phyloP scores from a whole-genome alignment of 2,329 filamentous ascomycete genomes.

The Sporothrix brunneoviolacea region DNA sequence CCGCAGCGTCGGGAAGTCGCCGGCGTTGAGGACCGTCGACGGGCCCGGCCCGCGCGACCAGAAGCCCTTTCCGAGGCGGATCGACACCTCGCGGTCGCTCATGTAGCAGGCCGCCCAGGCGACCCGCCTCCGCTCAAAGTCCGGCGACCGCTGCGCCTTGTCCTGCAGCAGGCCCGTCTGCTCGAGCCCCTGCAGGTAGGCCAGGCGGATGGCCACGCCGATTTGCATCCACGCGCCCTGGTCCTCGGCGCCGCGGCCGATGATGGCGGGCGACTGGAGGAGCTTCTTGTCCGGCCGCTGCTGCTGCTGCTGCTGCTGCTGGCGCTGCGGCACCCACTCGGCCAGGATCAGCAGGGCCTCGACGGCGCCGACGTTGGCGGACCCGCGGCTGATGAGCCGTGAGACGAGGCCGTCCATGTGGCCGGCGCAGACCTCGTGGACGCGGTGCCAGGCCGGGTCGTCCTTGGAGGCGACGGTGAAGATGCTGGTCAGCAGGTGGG shows the following conservation, averaged over 20 bases:
- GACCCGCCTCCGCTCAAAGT: constrained; percentile 56
- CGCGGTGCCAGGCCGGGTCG: constrained; percentile 53
- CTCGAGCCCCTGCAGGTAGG: constrained; percentile 64
- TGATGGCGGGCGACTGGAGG: constrained; percentile 21
- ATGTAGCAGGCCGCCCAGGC: constrained; percentile 62
- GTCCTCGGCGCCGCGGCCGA: constrained; percentile 67
- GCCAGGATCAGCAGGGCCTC: constrained; percentile 64
- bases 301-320: constrained; percentile 46
- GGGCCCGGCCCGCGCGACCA: constrained; percentile 67
- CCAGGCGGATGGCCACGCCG: constrained; percentile 61
- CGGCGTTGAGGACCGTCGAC: constrained; percentile 55
- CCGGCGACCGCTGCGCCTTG: constrained; percentile 42
- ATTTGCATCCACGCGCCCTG: constrained; percentile 73
- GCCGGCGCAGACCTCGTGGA: constrained; percentile 59
- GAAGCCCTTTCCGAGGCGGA: constrained; percentile 64
- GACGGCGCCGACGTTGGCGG: constrained; percentile 63
- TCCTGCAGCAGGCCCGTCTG: constrained; percentile 58
- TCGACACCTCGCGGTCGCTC: constrained; percentile 61
- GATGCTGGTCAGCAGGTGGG: constrained; percentile 62
- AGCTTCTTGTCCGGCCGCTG: background rate
- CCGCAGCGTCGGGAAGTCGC: constrained; percentile 61
- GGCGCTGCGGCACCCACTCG: constrained; percentile 65
- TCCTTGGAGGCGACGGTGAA: constrained; percentile 67
- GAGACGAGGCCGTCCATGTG: constrained; percentile 66
- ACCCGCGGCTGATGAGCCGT: constrained; percentile 57